Percentiles rank a stretch among this genome's conserved stretches.
phyloP scores from a whole-genome alignment of 768 basidiomycete genomes.

The Boletus coccyginus region DNA sequence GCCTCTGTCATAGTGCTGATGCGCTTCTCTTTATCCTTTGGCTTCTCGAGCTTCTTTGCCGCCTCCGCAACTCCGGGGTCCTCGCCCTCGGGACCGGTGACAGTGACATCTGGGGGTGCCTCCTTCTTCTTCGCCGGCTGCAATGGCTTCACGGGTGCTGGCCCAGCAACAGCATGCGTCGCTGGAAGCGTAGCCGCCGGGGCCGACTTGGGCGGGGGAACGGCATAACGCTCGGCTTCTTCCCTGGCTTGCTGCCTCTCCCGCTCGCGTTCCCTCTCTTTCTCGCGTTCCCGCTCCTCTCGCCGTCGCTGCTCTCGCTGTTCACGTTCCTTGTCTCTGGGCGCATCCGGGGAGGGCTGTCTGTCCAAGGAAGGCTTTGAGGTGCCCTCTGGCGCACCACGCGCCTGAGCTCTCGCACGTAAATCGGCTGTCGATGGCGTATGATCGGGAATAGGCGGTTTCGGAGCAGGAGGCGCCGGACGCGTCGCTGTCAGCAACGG shows the following conservation, averaged over 20 bases:
- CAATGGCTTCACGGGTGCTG: slow-evolving; percentile 69
- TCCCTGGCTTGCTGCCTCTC: slow-evolving; percentile 28
- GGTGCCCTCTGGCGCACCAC: slow-evolving; percentile 42
- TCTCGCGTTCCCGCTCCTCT: slow-evolving; percentile 35
- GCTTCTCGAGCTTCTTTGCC: slow-evolving; percentile 61
- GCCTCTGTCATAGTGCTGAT: slow-evolving; percentile 97
- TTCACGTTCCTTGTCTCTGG: slow-evolving; percentile 37
- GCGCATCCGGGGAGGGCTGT: slow-evolving; percentile 41
- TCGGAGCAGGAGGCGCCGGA: slow-evolving; percentile 52
- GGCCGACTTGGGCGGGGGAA: slow-evolving; percentile 41
- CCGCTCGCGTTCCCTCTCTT: slow-evolving; percentile 33
- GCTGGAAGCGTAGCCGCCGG: slow-evolving; percentile 44
- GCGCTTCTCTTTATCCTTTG: slow-evolving; percentile 66
- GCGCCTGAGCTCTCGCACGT: slow-evolving; percentile 59
- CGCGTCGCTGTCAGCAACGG: slow-evolving; percentile 57
- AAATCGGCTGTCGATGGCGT: slow-evolving; percentile 66
- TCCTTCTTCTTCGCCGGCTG: slow-evolving; percentile 68
- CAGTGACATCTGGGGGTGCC: slow-evolving; percentile 43
- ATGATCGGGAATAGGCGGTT: slow-evolving; percentile 41
- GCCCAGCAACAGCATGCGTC: slow-evolving; percentile 47
- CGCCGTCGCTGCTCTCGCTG: slow-evolving; percentile 38
- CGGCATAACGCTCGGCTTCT: slow-evolving; percentile 38
- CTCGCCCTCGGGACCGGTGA: slow-evolving; percentile 46
- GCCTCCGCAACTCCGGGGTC: slow-evolving; percentile 62
- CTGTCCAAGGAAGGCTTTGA: slow-evolving; percentile 32